Conservation (phyloP, 1,284 basidiomycete species). For the Moesziomyces antarcticus region DNA sequence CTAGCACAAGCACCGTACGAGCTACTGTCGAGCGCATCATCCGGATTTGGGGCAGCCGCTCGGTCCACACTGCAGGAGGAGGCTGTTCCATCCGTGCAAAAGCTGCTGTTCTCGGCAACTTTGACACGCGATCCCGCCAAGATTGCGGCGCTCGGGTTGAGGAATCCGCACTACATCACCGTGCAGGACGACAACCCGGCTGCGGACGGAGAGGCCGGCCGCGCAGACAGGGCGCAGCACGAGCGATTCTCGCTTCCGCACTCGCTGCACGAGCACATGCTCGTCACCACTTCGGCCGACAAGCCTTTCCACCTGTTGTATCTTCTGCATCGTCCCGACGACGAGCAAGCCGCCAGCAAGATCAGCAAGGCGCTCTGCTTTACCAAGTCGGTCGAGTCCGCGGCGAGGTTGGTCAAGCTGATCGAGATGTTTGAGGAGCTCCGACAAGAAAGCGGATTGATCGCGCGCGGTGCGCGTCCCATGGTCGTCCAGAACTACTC, state of each 20-base stretch:
- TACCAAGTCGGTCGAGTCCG: slow-evolving; percentile 94
- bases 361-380: slow-evolving; percentile 85
- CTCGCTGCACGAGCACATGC: slow-evolving; percentile 73
- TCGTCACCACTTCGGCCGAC: slow-evolving; percentile 79
- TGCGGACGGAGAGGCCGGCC: slow-evolving; percentile 39
- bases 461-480: slow-evolving; percentile 66
- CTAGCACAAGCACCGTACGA: slow-evolving; percentile 28
- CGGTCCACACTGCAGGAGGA: slow-evolving; percentile 33
- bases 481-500: slow-evolving; percentile 74
- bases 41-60: slow-evolving; percentile 20
- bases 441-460: slow-evolving; percentile 27
- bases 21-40: slow-evolving; percentile 8
- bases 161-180: slow-evolving; percentile 87
- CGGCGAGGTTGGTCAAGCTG: slow-evolving; percentile 81
- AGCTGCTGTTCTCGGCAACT: slow-evolving; percentile 95
- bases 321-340: slow-evolving; percentile 74
- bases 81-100: slow-evolving; percentile 76
- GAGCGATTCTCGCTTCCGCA: slow-evolving; percentile 59
- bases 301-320: slow-evolving; percentile 93
- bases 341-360: slow-evolving; percentile 1
- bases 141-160: slow-evolving; percentile 82
- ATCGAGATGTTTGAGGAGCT: slow-evolving; percentile 80
- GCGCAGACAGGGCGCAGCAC: slow-evolving; percentile 37
- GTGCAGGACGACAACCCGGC: slow-evolving; percentile 72
- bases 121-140: slow-evolving; percentile 93